These are phyloP conservation scores for Asparagopsis taxiformis DNA, from an alignment of 31 red algal species.

Conservation along the genomic window DNA sequence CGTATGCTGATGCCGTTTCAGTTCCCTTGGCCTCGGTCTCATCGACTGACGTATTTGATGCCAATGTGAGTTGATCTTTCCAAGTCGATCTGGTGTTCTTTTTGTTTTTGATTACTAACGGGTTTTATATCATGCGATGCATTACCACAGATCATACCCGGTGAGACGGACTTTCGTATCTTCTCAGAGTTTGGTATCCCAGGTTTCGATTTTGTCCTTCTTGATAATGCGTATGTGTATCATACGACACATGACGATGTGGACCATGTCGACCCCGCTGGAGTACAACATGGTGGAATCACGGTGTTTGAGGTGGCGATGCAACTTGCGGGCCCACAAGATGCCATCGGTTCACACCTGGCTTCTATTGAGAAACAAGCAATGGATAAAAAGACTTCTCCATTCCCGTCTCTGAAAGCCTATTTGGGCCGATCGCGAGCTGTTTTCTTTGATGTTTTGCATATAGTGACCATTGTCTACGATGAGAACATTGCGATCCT, in stretches of 20 bases:
- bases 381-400: not conserved
- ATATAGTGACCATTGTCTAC: conserved; percentile 32
- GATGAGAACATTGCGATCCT: conserved; percentile 18
- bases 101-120: not conserved
- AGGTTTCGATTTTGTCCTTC: conserved; percentile 85
- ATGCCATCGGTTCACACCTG: conserved; percentile 67
- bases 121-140: too few relatives aligned
- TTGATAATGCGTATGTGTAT: conserved; percentile 87
- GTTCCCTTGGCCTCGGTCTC: conserved; percentile 65
- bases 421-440: conserved; percentile 12
- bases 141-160: conserved; percentile 65
- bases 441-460: conserved; percentile 64
- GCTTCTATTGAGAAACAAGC: not conserved
- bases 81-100: too few relatives aligned
- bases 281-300: conserved; percentile 75
- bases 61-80: conserved; percentile 48
- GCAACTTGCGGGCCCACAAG: conserved; percentile 48
- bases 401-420: not conserved
- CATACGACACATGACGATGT: conserved; percentile 84
- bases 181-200: conserved; percentile 87
- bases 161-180: conserved; percentile 91
- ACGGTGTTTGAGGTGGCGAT: conserved; percentile 52
- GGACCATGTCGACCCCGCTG: conserved; percentile 31
- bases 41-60: conserved; percentile 72
- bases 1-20: conserved; percentile 72